Base-by-base conservation (phyloP, 2,329 filamentous ascomycete genomes). In the Clonostachys sp. region DNA sequence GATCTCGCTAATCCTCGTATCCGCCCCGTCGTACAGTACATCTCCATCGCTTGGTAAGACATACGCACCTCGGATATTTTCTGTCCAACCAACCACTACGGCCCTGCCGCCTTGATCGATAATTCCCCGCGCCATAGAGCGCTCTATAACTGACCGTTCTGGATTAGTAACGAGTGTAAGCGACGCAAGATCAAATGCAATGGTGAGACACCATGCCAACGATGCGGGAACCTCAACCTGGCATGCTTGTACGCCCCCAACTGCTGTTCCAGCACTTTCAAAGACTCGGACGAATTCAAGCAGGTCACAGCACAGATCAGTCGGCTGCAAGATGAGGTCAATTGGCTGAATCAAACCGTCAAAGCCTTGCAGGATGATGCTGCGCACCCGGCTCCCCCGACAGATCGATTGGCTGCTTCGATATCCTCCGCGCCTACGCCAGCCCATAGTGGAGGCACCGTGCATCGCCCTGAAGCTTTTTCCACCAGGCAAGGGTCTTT, bases 251-350 rank as follows among this genome's bases (percentile, higher is more conserved):
- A 87, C 66, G 75, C 83, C 6, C 77, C 81, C 13, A 84, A 84
- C 58, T 84, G 83, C 62, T 84, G 81, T 61, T 70, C 80, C 52
- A 91, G 82, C 71, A 90, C 81, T 65, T 91, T 96, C 76, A 94
- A 92, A 65, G 91, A 96, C 59, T 91, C 90, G 42, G 89, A 95
- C 10, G 91, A 96, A 63, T 96, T 91, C 73, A 88, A 84, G 60
- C 79, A 84, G 36, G 90, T 96, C 83, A 81, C 83, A 47, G 74
- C 78, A 34, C 87, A 94, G 55, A 81, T 96, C 50, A 71, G 73
- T 12, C 77, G 79, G 9, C 77, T 96, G 20, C 91, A 96, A 64
- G 85, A 92, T 47, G 90, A 96, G 67, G 87, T 96, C 58, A 84
- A 89, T 50, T 78, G 78, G 53, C 78, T 97, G 34, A 89, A 86